These are phyloP conservation scores for Scedosporium minutisporum DNA, from an alignment of 2,329 filamentous ascomycete species.

Conservation along the genomic window DNA sequence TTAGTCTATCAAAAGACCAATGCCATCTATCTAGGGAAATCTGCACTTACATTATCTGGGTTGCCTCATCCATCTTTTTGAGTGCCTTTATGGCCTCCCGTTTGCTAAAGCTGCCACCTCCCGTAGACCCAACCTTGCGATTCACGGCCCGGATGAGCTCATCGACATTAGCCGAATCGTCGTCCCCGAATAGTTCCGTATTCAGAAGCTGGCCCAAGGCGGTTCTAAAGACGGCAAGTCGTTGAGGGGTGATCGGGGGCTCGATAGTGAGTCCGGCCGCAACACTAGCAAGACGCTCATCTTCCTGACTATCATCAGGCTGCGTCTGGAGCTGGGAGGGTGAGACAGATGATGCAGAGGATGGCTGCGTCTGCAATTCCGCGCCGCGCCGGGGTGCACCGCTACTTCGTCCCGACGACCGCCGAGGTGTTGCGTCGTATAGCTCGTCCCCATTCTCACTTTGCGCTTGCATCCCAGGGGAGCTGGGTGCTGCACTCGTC, in stretches of 20 bases:
- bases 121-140: constrained; percentile 43
- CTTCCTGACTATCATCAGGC: constrained; percentile 28
- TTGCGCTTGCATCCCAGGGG: constrained; percentile 9
- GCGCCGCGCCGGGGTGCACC: constrained; percentile 12
- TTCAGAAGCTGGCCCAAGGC: constrained; percentile 76
- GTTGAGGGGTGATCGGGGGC: constrained; percentile 45
- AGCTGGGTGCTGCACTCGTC: neutral
- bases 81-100: constrained; percentile 70
- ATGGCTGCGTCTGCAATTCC: constrained; percentile 37
- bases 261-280: constrained; percentile 32
- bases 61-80: constrained; percentile 67
- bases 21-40: neutral
- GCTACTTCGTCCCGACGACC: constrained; percentile 10
- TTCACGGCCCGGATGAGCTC: constrained; percentile 75
- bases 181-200: constrained; percentile 70
- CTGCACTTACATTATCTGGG: constrained; percentile 79
- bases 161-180: constrained; percentile 66
- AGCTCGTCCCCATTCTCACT: constrained; percentile 36
- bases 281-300: constrained; percentile 32
- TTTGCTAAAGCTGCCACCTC: constrained; percentile 53
- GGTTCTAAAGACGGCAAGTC: constrained; percentile 67
- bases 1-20: too few relatives aligned
- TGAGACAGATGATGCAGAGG: constrained; percentile 70
- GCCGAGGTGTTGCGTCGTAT: constrained; percentile 26
- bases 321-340: constrained; percentile 56